Base-by-base conservation (phyloP, 2,329 filamentous ascomycete species). In the Chaetothyriales sp. region DNA sequence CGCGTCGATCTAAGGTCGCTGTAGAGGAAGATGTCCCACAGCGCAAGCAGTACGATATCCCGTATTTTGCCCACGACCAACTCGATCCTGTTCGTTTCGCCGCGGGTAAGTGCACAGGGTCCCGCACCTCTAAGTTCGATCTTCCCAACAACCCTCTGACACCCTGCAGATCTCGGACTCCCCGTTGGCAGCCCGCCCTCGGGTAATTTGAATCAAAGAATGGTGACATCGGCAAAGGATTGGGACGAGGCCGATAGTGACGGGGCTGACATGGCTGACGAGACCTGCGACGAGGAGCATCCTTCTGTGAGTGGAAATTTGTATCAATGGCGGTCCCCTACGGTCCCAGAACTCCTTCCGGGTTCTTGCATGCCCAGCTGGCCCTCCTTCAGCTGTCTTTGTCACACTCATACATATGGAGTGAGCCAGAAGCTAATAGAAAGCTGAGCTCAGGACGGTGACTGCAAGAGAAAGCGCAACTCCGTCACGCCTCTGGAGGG, bases 21-120 rank as follows among this genome's bases (percentile, higher is more conserved):
- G 4, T 20, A 13, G 8, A 19, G 44, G n/a, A 46, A 46, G 22
- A 28, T 28, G 9, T 46, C 10, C 10, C 44, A 19, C 43, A 7
- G 8, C 44, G 6, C 18, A 46, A 20, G n/a, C 8, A 20, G 19
- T 19, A n/a, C 6, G 44, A 46, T 6, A 46, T 61, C 22, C 60
- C 60, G 9, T 62, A 60, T 48, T 62, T 62, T 46, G 58, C 56
- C 15, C 57, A 62, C 49, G 52, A 59, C 22, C 50, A 56, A 37
- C 58, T 62, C 15, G 56, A 62, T 43, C 54, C 52, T 6, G 46
- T 43, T n/a, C 52, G 54, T 25, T 62, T 58, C 37, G 55, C 60
- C 28, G 20, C 6, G n/a, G 49, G 60, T 59, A 52, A 46, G 55
- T 54, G 33, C 33, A 15, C 33, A 13, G 2, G 10, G 33, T 5